These are phyloP conservation scores for Neurospora tetraspora DNA, from an alignment of 495 filamentous ascomycete genomes.

Conservation along the genomic window DNA sequence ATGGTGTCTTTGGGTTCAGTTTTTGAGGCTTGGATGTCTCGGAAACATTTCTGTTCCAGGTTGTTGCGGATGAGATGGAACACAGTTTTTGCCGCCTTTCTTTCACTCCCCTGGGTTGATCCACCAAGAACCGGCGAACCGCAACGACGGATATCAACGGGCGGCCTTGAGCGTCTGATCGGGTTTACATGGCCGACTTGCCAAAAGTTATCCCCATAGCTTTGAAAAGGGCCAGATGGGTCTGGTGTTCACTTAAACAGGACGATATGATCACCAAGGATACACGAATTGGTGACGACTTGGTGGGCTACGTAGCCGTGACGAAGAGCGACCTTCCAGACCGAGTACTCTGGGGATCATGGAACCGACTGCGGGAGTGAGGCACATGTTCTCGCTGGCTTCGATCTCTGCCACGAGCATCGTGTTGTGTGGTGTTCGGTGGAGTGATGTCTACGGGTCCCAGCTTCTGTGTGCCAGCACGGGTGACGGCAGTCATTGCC, in stretches of 20 bases:
- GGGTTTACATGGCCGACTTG: not conserved
- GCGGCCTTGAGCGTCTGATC: not conserved
- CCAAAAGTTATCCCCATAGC: not conserved
- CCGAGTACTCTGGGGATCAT: not conserved
- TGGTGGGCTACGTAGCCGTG: not conserved
- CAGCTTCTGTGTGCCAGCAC: not conserved
- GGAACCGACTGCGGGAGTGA: not conserved
- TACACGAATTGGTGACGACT: not conserved
- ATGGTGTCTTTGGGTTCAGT: not conserved
- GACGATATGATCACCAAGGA: not conserved
- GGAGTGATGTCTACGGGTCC: not conserved
- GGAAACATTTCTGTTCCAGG: not conserved
- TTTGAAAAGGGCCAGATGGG: not conserved
- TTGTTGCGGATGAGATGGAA: not conserved
- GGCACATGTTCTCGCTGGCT: not conserved
- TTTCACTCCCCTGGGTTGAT: not conserved
- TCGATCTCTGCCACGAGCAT: not conserved
- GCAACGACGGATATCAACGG: not conserved
- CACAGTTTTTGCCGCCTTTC: not conserved
- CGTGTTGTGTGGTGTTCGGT: not conserved
- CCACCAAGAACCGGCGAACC: not conserved
- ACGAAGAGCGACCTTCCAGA: not conserved
- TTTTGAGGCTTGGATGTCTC: not conserved
- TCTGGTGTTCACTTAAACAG: not conserved
- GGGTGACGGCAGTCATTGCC: slow-evolving; percentile 1